phyloP scores from a whole-genome alignment of 2,329 filamentous ascomycete species.

The Ilyonectria destructans region DNA sequence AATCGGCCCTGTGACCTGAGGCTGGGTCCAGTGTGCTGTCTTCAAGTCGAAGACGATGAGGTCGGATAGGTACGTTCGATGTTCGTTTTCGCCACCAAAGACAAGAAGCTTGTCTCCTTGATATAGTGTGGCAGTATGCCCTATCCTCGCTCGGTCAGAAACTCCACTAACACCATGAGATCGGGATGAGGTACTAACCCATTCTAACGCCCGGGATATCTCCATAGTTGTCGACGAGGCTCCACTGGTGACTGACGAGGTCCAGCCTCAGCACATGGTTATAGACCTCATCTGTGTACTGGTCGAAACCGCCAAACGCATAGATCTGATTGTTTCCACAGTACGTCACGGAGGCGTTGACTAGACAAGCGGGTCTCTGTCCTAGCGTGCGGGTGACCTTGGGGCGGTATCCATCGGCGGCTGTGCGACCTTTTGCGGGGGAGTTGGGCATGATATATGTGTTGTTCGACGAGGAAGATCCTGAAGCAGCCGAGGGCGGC shows the following conservation, averaged over 20 bases:
- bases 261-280: constrained; percentile 96
- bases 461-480: constrained; percentile 72
- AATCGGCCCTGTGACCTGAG: constrained; percentile 85
- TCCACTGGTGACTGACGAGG: constrained; percentile 92
- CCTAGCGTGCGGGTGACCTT: constrained; percentile 85
- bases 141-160: constrained; percentile 60
- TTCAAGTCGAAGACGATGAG: constrained; percentile 96
- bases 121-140: constrained; percentile 95
- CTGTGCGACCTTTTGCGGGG: constrained; percentile 77
- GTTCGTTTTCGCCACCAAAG: constrained; percentile 98
- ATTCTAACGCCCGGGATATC: constrained; percentile 98
- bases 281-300: constrained; percentile 99
- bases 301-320: constrained; percentile 98
- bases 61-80: constrained; percentile 94
- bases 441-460: constrained; percentile 95
- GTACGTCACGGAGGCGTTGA: constrained; percentile 99
- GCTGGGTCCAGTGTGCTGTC: constrained; percentile 95
- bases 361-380: constrained; percentile 91
- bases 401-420: constrained; percentile 85
- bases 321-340: constrained; percentile 98
- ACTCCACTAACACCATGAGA: constrained; percentile 8
- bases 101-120: constrained; percentile 96
- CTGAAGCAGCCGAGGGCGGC: constrained; percentile 47
- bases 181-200: constrained; percentile 73
- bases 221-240: constrained; percentile 96